Evolutionary conservation across 2,329 filamentous ascomycete genomes (phyloP).

Genomic region (Fusarium anthophilum): DNA sequence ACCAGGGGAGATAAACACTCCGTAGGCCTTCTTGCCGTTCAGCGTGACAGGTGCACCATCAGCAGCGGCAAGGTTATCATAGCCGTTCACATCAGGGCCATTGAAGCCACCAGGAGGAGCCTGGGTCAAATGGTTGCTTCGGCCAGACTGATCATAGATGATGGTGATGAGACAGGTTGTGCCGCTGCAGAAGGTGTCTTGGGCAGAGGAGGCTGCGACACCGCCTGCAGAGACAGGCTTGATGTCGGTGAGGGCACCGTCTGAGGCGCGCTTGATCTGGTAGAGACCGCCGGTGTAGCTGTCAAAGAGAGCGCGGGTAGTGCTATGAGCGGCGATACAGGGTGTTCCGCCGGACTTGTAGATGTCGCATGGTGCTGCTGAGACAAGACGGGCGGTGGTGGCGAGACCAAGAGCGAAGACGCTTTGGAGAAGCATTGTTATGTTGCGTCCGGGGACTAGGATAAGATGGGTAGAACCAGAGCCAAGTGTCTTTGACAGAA

Average conservation of each 20-base stretch:
- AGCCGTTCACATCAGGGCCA: conserved; percentile 8
- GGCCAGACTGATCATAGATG: conserved; percentile 73
- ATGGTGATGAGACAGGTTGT: conserved; percentile 71
- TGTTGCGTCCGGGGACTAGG: no score
- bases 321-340: conserved; percentile 24
- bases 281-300: conserved; percentile 7
- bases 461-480: fast-evolving
- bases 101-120: conserved; percentile 63
- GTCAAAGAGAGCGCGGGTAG: conserved; percentile 1
- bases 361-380: conserved; percentile 22
- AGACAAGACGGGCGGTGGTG: background rate
- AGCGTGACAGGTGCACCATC: conserved; percentile 21
- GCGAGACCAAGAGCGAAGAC: conserved; percentile 2
- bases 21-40: conserved; percentile 25
- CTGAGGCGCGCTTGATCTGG: conserved; percentile 26
- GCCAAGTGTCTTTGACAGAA: background rate
- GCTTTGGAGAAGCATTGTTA: conserved; percentile 8
- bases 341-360: conserved; percentile 14
- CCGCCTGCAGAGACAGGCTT: conserved; percentile 59
- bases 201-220: conserved; percentile 67
- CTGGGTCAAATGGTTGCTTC: conserved; percentile 69
- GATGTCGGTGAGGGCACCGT: conserved; percentile 4
- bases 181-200: conserved; percentile 68
- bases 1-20: conserved; percentile 19
- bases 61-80: conserved; percentile 20